A percentile compares a stretch with the other conserved stretches of the same genome.
Conservation (phyloP, 164 flowering plant species). For the Nymphaea thermarum region DNA sequence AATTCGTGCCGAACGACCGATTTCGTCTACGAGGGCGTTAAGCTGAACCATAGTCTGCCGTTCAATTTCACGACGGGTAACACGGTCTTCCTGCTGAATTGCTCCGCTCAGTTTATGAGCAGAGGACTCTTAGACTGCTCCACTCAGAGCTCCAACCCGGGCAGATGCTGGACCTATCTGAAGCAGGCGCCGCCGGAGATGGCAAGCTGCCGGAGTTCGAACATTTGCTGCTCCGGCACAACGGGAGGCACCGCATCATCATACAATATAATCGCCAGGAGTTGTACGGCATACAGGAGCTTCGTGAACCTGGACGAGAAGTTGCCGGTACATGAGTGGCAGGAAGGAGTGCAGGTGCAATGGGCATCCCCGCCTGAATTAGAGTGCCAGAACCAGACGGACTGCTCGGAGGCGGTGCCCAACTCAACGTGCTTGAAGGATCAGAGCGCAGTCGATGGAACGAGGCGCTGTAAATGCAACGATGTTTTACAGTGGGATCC, state of each 20-base stretch:
- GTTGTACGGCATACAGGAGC: constrained; percentile 60
- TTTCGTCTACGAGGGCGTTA: background rate
- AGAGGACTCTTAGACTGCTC: too few relatives aligned
- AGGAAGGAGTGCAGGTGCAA: constrained; percentile 62
- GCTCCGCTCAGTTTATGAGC: background rate
- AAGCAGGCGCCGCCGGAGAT: background rate
- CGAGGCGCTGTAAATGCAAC: background rate
- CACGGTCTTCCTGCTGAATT: background rate
- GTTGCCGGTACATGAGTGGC: constrained; percentile 35
- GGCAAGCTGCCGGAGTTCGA: background rate
- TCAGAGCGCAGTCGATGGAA: background rate
- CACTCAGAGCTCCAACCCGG: background rate
- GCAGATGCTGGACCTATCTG: background rate
- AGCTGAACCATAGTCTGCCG: background rate
- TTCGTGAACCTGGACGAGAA: constrained; percentile 32
- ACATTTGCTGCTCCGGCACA: constrained; percentile 41
- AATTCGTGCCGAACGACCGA: background rate
- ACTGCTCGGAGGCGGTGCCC: constrained; percentile 22
- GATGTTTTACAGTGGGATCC: background rate
- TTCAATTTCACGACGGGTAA: background rate
- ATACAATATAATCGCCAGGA: constrained; percentile 52
- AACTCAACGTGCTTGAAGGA: background rate
- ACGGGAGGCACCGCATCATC: constrained; percentile 69
- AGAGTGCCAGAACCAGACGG: constrained; percentile 28
- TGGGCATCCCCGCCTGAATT: constrained; percentile 61